Percentiles rank a stretch among this genome's conserved stretches.
Conservation (phyloP, 2,329 filamentous ascomycete species). For the Celoporthe dispersa region DNA sequence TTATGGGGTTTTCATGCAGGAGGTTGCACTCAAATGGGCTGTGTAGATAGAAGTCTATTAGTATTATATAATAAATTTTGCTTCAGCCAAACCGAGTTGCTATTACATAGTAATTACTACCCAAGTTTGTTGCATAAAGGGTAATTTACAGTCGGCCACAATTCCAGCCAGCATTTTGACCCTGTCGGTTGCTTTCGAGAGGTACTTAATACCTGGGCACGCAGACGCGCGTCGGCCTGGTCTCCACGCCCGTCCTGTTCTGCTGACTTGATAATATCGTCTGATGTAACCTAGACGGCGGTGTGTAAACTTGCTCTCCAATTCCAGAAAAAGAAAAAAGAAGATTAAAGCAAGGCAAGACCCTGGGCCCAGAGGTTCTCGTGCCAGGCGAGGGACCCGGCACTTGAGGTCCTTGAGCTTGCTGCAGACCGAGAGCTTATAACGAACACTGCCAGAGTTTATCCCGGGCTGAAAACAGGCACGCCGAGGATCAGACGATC, state of each 20-base stretch:
- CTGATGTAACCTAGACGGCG: neutral
- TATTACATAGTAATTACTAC: neutral
- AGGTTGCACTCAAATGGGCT: too few relatives aligned
- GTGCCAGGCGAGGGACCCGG: neutral
- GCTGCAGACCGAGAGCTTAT: neutral
- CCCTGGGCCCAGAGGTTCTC: neutral
- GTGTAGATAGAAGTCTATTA: neutral
- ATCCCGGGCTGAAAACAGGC: neutral
- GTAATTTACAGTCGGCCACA: neutral
- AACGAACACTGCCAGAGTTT: neutral
- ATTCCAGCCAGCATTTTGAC: neutral
- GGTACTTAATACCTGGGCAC: neutral
- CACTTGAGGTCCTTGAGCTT: neutral
- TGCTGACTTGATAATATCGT: neutral
- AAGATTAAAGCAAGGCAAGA: neutral
- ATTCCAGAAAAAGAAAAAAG: neutral
- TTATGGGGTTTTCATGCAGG: too few relatives aligned
- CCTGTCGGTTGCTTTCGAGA: neutral
- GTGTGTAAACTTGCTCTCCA: neutral
- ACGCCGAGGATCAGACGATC: neutral
- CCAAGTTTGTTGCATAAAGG: neutral
- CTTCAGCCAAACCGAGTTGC: neutral
- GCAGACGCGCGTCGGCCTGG: neutral
- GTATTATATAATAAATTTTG: neutral
- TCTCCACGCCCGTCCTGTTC: neutral